A percentile compares a stretch with the other conserved stretches of the same genome.
Evolutionary conservation across 2,329 filamentous ascomycete species (phyloP).

Genomic region (Nannizzia gypsea): DNA sequence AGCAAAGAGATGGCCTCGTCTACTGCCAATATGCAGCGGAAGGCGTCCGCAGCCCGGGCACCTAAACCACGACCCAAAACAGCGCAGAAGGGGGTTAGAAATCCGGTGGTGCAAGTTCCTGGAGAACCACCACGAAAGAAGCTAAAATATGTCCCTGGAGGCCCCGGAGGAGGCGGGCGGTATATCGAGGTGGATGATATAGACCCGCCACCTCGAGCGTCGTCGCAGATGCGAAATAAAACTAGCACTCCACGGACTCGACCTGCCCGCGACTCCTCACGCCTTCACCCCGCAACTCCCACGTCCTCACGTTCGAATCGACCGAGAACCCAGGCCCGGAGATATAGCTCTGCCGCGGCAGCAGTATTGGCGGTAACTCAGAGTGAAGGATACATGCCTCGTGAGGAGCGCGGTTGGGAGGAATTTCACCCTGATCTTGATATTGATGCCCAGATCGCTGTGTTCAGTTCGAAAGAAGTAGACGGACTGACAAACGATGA

Average conservation of each 20-base stretch:
- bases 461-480: slow-evolving; percentile 73
- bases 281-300: slow-evolving; percentile 18
- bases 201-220: slow-evolving; percentile 41
- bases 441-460: slow-evolving; percentile 65
- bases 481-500: slow-evolving; percentile 53
- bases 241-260: slow-evolving; percentile 28
- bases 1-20: neutral
- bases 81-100: slow-evolving; percentile 22
- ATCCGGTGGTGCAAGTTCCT: slow-evolving; percentile 20
- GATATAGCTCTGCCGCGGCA: slow-evolving; percentile 71
- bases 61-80: slow-evolving; percentile 24
- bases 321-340: slow-evolving; percentile 37
- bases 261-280: slow-evolving; percentile 33
- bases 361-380: slow-evolving; percentile 81
- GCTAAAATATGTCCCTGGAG: slow-evolving; percentile 71
- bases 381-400: slow-evolving; percentile 90
- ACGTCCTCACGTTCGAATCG: slow-evolving; percentile 29
- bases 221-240: neutral
- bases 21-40: slow-evolving; percentile 24
- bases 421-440: slow-evolving; percentile 95
- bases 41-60: slow-evolving; percentile 19
- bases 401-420: slow-evolving; percentile 93
- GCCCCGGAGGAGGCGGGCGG: slow-evolving; percentile 71
- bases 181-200: slow-evolving; percentile 63
- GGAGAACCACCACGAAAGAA: slow-evolving; percentile 57